Conservation (phyloP, 2,329 filamentous ascomycete genomes). For the Pseudophaeomoniella oleicola region DNA sequence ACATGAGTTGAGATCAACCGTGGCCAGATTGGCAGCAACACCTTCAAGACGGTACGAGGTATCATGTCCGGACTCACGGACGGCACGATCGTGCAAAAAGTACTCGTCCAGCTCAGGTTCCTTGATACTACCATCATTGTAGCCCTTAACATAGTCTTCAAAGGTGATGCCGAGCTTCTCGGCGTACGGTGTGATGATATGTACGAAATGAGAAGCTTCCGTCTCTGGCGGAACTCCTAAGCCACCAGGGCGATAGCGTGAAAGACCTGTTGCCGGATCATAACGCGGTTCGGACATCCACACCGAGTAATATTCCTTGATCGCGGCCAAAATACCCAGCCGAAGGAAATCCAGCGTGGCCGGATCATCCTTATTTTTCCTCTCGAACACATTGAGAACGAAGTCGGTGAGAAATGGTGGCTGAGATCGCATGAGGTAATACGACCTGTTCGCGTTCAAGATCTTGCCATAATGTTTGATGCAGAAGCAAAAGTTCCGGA, state of each 20-base stretch:
- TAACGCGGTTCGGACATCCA: conserved; percentile 70
- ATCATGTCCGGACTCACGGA: conserved; percentile 92
- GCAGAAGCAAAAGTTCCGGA: conserved; percentile 92
- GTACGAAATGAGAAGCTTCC: conserved; percentile 72
- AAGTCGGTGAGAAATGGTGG: conserved; percentile 96
- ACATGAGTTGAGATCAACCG: conserved; percentile 85
- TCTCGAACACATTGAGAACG: conserved; percentile 80
- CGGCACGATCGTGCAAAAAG: conserved; percentile 88
- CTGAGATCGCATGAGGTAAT: conserved; percentile 88
- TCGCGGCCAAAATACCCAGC: conserved; percentile 69
- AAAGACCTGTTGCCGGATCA: conserved; percentile 64
- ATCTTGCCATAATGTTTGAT: conserved; percentile 98
- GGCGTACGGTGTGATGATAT: conserved; percentile 67
- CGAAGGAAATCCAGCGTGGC: conserved; percentile 69
- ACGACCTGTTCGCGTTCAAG: conserved; percentile 87
- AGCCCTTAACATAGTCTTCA: conserved; percentile 71
- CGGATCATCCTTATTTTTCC: conserved; percentile 70
- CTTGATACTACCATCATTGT: conserved; percentile 61
- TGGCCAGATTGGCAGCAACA: conserved; percentile 75
- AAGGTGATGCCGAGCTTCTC: conserved; percentile 74
- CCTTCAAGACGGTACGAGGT: conserved; percentile 87
- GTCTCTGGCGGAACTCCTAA: conserved; percentile 83
- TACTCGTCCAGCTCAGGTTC: conserved; percentile 91
- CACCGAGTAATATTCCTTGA: conserved; percentile 89
- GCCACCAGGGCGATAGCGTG: conserved; percentile 71